Evolutionary conservation across 192 early-diverging fungal species (phyloP), one percentile per base, ranked within the genome.

Genomic region (Nowakowskiella sp.): DNA sequence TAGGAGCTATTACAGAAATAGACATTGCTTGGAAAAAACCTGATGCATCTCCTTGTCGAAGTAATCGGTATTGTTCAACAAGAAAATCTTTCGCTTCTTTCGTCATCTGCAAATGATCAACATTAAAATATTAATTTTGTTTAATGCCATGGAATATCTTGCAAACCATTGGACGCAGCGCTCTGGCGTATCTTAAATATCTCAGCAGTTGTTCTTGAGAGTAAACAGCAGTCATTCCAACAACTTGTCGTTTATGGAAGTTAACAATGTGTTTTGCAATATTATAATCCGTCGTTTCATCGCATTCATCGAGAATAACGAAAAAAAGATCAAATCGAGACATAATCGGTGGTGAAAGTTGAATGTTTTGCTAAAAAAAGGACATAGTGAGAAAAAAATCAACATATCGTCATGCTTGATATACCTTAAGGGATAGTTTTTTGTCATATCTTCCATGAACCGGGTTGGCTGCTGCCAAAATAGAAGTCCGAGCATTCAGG

Each of bases 311-410:
- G 58, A 98, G 66, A 26, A 96, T 84, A 6, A 98, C 90, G 68
- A 96, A 96, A 74, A 98, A 96, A 54, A 98, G 57, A 70, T 98
- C 94, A 58, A 98, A 98, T 61, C 94, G 88, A 28, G 94, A 98
- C 93, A 98, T 92, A 61, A 98, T 96, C 13, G 94, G 91, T 4
- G 89, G 83, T 2, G 90, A 91, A 90, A 96, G 90, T 26, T 80
- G 78, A 25, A 98, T 87, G 70, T 98, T 98, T 87, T 94, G 93
- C 83, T 88, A 60, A 45, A 30, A 31, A 8, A 34, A 21, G 30
- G 42, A 26, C 31, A 31, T 2, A 43, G 3, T 8, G 16, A 34
- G 3, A 25, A 21, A 7, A 13, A 34, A 33, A 19, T 4, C 19
- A 47, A 5, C 27, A 4, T 33, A 10, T 9, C 10, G 23, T 6